Evolutionary conservation across 257 asterid genomes (phyloP).

Genomic region (Salvia splendens): DNA sequence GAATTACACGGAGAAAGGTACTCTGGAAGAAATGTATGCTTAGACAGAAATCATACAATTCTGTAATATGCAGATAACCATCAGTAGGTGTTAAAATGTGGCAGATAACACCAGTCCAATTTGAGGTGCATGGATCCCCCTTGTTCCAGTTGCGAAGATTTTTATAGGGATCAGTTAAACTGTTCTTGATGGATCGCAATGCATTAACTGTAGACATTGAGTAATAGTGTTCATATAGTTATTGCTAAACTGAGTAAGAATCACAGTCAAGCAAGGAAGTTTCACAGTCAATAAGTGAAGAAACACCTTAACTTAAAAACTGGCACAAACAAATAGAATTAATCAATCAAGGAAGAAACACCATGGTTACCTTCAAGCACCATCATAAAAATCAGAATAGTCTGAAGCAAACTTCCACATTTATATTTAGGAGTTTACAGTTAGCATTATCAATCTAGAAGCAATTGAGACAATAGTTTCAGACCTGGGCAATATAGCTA

Average conservation of each 20-base stretch:
- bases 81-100: conserved; percentile 51
- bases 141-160: conserved; percentile 58
- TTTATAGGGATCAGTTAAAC: conserved; percentile 55
- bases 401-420: conserved; percentile 7
- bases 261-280: not conserved
- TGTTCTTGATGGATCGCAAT: conserved; percentile 49
- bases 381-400: conserved; percentile 12
- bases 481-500: not conserved
- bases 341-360: not conserved
- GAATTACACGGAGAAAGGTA: not conserved
- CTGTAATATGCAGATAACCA: conserved; percentile 65
- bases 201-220: conserved; percentile 57
- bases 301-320: not conserved
- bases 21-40: not conserved
- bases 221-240: not conserved
- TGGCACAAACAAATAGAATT: conserved; percentile 1
- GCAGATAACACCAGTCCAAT: conserved; percentile 76
- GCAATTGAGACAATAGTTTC: not conserved
- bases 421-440: not conserved
- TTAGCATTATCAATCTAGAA: conserved; percentile 4
- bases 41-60: conserved; percentile 56
- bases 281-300: not conserved
- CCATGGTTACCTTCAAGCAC: conserved; percentile 4
- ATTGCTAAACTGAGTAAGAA: conserved; percentile 14
- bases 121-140: conserved; percentile 74